phyloP scores from a whole-genome alignment of 768 basidiomycete genomes.

The Favolaschia claudopus region DNA sequence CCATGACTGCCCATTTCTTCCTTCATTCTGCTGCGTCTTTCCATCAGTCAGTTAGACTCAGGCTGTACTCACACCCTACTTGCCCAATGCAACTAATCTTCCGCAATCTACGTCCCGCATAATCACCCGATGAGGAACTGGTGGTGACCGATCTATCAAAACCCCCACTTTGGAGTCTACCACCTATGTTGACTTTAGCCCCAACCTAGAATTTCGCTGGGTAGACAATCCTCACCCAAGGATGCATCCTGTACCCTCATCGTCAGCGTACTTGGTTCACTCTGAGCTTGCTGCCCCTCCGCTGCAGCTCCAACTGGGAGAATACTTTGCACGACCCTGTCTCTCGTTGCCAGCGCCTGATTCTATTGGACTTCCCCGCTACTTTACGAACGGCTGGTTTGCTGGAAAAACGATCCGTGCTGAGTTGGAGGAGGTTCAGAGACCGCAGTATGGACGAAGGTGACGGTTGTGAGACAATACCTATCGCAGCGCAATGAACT shows the following conservation, averaged over 20 bases:
- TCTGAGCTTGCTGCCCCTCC: neutral
- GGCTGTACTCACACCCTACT: no score
- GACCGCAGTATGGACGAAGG: constrained; percentile 75
- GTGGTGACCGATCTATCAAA: no score
- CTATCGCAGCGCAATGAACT: constrained; percentile 1
- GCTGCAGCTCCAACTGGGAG: neutral
- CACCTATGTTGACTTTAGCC: no score
- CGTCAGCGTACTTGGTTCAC: neutral
- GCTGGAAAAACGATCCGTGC: constrained; percentile 54
- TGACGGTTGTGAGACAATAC: constrained; percentile 39
- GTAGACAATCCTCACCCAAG: neutral
- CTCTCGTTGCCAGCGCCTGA: neutral
- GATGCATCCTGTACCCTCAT: neutral
- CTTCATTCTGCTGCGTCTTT: no score
- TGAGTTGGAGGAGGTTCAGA: constrained; percentile 67
- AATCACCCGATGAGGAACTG: no score
- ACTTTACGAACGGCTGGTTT: constrained; percentile 62
- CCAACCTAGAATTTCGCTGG: neutral
- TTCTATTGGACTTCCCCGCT: constrained; percentile 48
- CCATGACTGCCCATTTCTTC: no score
- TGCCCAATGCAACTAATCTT: no score
- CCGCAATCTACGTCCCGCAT: no score
- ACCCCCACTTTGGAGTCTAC: no score
- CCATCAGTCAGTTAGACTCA: no score
- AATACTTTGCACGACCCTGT: neutral